Conservation (phyloP, 345 rosid species). For the Salix arbutifolia region DNA sequence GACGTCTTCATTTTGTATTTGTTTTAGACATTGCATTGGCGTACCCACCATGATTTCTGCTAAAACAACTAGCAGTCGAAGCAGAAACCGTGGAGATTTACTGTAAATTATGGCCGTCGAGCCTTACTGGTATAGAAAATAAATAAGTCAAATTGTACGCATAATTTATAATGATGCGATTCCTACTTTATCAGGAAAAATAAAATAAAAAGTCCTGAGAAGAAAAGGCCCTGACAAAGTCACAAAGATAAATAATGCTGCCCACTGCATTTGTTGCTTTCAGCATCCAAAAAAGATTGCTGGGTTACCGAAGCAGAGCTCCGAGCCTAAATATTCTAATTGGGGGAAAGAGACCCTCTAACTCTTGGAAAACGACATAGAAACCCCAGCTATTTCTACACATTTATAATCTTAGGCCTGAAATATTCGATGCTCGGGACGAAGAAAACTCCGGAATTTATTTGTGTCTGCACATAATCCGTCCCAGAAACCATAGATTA, state of each 20-base stretch:
- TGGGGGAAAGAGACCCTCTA: background rate
- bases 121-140: background rate
- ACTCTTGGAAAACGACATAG: background rate
- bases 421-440: too few species aligned
- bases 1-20: too few species aligned
- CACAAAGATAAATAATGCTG: background rate
- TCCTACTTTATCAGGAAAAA: background rate
- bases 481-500: background rate
- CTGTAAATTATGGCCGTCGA: background rate
- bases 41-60: too few species aligned
- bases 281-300: background rate
- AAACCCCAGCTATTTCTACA: too few species aligned
- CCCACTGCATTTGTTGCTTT: background rate
- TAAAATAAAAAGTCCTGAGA: background rate
- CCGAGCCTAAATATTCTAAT: background rate
- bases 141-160: background rate
- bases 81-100: background rate
- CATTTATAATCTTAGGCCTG: too few species aligned
- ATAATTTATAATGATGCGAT: background rate
- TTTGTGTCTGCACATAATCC: too few species aligned
- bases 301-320: background rate
- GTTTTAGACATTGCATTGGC: too few species aligned
- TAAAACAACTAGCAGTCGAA: background rate
- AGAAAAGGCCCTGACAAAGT: background rate
- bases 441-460: too few species aligned